A percentile compares a stretch with the other conserved stretches of the same genome.
These are phyloP conservation scores for Blastomyces gilchristii DNA, from an alignment of 2,329 filamentous ascomycete species.

Conservation along the genomic window DNA sequence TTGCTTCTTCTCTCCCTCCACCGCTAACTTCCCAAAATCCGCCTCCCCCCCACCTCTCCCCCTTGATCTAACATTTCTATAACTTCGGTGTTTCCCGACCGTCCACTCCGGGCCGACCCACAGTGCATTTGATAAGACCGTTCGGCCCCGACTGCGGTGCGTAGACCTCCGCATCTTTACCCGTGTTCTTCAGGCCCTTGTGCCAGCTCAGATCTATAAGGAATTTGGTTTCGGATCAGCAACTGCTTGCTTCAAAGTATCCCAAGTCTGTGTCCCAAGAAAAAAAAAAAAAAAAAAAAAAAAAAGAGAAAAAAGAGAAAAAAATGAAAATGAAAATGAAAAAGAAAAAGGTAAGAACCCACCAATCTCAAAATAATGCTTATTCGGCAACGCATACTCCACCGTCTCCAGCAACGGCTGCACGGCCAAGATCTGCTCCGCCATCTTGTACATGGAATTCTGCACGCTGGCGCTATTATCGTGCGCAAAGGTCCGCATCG, in stretches of 20 bases:
- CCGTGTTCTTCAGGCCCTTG: constrained; percentile 89
- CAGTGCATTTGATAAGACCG: constrained; percentile 88
- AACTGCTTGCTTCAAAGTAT: no score
- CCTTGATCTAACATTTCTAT: neutral
- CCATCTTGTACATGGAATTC: constrained; percentile 99
- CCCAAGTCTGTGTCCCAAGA: no score
- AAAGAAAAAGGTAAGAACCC: constrained; percentile 15
- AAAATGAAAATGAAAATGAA: neutral
- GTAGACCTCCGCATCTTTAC: constrained; percentile 90
- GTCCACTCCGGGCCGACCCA: constrained; percentile 36
- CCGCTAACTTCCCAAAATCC: no score
- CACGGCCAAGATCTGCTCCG: constrained; percentile 67
- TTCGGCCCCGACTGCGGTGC: constrained; percentile 89
- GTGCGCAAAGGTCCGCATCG: constrained; percentile 80
- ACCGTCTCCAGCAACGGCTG: constrained; percentile 63
- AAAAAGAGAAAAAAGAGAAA: neutral
- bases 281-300: no score
- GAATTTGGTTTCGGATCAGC: no score
- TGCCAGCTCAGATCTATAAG: constrained; percentile 81
- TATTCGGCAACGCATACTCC: constrained; percentile 84
- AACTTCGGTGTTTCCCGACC: constrained; percentile 8
- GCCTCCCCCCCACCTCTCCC: no score
- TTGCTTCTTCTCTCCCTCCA: no score
- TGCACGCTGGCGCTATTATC: constrained; percentile 91
- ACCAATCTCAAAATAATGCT: constrained; percentile 94